A percentile compares a stretch with the other conserved stretches of the same genome.
Conservation (phyloP, 2,329 filamentous ascomycete species). For the Colletotrichum orbiculare region DNA sequence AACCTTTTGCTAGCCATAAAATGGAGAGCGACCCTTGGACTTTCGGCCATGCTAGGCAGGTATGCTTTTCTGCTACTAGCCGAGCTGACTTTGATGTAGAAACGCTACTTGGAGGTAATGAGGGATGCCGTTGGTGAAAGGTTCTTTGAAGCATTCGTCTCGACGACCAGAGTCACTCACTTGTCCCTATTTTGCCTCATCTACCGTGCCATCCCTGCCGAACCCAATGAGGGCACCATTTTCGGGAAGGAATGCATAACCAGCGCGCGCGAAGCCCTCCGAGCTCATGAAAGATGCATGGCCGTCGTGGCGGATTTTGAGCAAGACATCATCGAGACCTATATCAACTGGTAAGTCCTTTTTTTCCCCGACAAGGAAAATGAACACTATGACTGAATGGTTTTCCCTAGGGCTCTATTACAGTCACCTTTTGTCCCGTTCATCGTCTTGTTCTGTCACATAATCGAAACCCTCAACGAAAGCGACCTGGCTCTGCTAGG, state of each 20-base stretch:
- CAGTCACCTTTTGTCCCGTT: conserved; percentile 42
- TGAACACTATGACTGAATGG: background rate
- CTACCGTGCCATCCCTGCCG: conserved; percentile 40
- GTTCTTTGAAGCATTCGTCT: conserved; percentile 34
- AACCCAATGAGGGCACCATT: conserved; percentile 26
- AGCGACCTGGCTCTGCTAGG: conserved; percentile 50
- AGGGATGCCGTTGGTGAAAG: conserved; percentile 25
- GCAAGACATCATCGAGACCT: conserved; percentile 25
- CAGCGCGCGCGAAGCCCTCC: conserved; percentile 38
- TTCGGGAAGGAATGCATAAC: conserved; percentile 41
- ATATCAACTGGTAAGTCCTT: conserved; percentile 34
- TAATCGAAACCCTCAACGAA: conserved; percentile 51
- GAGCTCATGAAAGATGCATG: conserved; percentile 39
- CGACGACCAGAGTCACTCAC: conserved; percentile 37
- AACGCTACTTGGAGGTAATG: conserved; percentile 7
- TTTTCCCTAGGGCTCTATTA: conserved; percentile 30
- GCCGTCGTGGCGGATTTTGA: conserved; percentile 6
- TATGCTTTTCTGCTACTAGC: background rate
- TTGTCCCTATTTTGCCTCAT: conserved; percentile 42
- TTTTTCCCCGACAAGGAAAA: too few relatives aligned
- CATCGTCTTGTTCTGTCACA: conserved; percentile 42
- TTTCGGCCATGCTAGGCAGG: background rate
- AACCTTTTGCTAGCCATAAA: background rate
- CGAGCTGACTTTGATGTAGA: conserved; percentile 16
- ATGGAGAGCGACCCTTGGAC: too few relatives aligned